Conservation (phyloP, 495 filamentous ascomycete species). For the Penicillium lagena region DNA sequence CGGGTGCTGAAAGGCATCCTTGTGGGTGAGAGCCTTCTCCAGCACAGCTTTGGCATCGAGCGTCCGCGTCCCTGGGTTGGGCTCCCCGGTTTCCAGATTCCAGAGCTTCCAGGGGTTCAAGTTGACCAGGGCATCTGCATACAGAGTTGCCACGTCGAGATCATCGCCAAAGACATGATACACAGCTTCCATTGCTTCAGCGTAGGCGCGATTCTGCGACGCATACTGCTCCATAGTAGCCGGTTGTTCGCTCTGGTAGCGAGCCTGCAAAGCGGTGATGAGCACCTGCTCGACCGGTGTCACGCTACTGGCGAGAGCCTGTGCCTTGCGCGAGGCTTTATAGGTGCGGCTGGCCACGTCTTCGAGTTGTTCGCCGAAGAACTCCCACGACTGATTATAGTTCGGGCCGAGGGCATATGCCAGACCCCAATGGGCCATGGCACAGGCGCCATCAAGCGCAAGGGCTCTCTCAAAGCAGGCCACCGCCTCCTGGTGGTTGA, state of each 20-base stretch:
- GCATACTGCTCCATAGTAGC: conserved; percentile 31
- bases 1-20: conserved; percentile 39
- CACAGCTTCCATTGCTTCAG: conserved; percentile 50
- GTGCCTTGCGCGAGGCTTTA: conserved; percentile 33
- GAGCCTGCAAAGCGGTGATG: conserved; percentile 45
- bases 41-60: conserved; percentile 50
- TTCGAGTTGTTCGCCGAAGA: conserved; percentile 46
- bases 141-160: conserved; percentile 52
- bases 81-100: conserved; percentile 52
- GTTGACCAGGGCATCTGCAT: conserved; percentile 59
- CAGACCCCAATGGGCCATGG: conserved; percentile 62
- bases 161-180: conserved; percentile 45
- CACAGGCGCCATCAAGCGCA: conserved; percentile 43
- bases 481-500: conserved; percentile 31
- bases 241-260: conserved; percentile 40
- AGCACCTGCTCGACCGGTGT: conserved; percentile 48
- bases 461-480: conserved; percentile 55
- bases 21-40: conserved; percentile 38
- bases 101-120: conserved; percentile 60
- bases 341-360: conserved; percentile 34
- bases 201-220: conserved; percentile 48
- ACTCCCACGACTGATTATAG: conserved; percentile 68
- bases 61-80: conserved; percentile 46
- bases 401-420: conserved; percentile 61
- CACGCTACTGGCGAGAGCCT: conserved; percentile 12